Conservation (phyloP, 306 rosid species). For the Datisca glomerata region DNA sequence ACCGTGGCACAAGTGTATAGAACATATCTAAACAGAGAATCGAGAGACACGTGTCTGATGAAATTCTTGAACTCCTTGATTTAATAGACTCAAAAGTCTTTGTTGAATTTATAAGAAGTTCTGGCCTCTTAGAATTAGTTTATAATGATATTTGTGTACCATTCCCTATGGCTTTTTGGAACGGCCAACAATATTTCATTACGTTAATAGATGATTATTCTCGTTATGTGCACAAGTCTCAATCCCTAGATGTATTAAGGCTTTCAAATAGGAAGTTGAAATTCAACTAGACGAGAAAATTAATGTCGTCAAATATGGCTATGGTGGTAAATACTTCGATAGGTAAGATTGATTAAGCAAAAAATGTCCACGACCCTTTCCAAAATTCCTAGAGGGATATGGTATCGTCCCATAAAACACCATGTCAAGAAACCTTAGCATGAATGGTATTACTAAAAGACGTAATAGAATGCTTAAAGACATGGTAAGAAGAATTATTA, state of each 20-base stretch:
- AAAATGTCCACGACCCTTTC: background rate
- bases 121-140: conserved; percentile 2
- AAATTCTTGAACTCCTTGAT: background rate
- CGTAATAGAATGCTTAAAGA: background rate
- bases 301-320: background rate
- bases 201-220: conserved; percentile 3
- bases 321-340: background rate
- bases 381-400: background rate
- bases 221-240: background rate
- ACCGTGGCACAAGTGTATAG: background rate
- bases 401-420: conserved; percentile 2
- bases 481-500: background rate
- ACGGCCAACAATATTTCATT: too few relatives aligned
- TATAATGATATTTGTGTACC: background rate
- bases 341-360: background rate
- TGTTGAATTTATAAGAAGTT: background rate
- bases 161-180: background rate
- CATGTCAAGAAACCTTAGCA: background rate
- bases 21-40: background rate
- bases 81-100: background rate
- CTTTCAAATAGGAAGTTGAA: background rate
- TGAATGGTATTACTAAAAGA: conserved; percentile 6
- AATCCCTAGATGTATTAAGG: background rate
- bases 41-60: background rate
- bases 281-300: background rate